phyloP scores from a whole-genome alignment of 2,329 filamentous ascomycete species.

The Aspergillus novoparasiticus region DNA sequence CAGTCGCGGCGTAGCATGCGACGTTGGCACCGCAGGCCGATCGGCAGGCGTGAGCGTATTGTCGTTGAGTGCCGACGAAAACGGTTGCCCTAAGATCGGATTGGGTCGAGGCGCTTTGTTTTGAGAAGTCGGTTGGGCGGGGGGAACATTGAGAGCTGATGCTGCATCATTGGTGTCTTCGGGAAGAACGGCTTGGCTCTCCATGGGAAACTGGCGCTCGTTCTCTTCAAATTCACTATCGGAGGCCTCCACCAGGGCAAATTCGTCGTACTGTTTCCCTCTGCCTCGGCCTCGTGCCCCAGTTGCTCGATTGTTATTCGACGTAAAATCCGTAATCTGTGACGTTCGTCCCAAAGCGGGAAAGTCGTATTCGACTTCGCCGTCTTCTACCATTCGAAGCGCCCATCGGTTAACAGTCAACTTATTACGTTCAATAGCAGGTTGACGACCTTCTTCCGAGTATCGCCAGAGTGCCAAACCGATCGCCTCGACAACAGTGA shows the following conservation, averaged over 20 bases:
- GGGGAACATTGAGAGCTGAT: conserved; percentile 20
- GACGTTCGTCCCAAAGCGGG: conserved; percentile 60
- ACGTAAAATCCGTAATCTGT: conserved; percentile 65
- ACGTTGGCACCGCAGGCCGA: conserved; percentile 45
- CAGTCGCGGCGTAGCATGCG: conserved; percentile 56
- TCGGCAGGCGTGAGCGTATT: conserved; percentile 50
- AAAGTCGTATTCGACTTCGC: conserved; percentile 68
- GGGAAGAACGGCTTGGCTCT: conserved; percentile 37
- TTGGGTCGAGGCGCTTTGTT: conserved; percentile 37
- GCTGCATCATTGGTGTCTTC: conserved; percentile 34
- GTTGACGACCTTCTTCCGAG: conserved; percentile 59
- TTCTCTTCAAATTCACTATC: conserved; percentile 60
- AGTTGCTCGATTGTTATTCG: conserved; percentile 65
- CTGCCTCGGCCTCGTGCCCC: conserved; percentile 57
- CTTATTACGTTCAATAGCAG: conserved; percentile 54
- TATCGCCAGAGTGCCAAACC: conserved; percentile 65
- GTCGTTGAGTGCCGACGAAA: conserved; percentile 50
- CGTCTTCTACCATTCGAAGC: conserved; percentile 68
- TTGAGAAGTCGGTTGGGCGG: conserved; percentile 24
- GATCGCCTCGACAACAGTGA: conserved; percentile 65
- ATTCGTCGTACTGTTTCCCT: conserved; percentile 68
- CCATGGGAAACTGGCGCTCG: conserved; percentile 58
- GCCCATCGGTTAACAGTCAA: conserved; percentile 66
- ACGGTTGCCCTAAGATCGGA: conserved; percentile 49
- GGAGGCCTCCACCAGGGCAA: conserved; percentile 64